Percentiles rank a stretch among this genome's conserved stretches.
phyloP scores from a whole-genome alignment of 495 filamentous ascomycete species.

The Astrothelium macrocarpum region DNA sequence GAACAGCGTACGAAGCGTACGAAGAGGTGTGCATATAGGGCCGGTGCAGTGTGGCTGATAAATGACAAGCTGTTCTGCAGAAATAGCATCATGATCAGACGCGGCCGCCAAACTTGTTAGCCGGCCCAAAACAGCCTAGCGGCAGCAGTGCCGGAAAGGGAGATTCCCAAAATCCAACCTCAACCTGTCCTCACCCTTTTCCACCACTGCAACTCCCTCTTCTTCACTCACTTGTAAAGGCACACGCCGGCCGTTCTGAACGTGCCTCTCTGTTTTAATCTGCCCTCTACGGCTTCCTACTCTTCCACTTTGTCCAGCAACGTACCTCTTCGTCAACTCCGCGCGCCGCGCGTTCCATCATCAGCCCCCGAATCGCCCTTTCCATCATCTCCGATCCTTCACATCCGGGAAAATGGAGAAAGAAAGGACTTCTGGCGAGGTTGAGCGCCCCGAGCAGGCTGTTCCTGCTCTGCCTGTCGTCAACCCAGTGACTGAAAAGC shows the following conservation, averaged over 20 bases:
- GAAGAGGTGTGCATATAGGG: background rate
- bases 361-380: conserved; percentile 1
- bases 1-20: background rate
- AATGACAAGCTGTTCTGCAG: background rate
- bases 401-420: conserved; percentile 49
- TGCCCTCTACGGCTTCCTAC: background rate
- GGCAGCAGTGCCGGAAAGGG: background rate
- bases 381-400: conserved; percentile 6
- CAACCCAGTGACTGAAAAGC: conserved; percentile 63
- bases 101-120: background rate
- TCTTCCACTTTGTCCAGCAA: background rate
- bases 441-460: conserved; percentile 38
- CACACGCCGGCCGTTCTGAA: conserved; percentile 5
- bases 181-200: conserved; percentile 6
- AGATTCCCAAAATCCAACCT: background rate
- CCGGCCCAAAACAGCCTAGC: background rate
- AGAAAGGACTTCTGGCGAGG: conserved; percentile 74
- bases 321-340: conserved; percentile 5
- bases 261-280: background rate
- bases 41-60: background rate
- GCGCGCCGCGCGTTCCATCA: conserved; percentile 3
- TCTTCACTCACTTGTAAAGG: background rate
- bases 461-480: conserved; percentile 67
- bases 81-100: background rate
- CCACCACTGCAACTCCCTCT: background rate